phyloP scores from a whole-genome alignment of 2,329 filamentous ascomycete genomes.

The Herpotrichia juniperi region DNA sequence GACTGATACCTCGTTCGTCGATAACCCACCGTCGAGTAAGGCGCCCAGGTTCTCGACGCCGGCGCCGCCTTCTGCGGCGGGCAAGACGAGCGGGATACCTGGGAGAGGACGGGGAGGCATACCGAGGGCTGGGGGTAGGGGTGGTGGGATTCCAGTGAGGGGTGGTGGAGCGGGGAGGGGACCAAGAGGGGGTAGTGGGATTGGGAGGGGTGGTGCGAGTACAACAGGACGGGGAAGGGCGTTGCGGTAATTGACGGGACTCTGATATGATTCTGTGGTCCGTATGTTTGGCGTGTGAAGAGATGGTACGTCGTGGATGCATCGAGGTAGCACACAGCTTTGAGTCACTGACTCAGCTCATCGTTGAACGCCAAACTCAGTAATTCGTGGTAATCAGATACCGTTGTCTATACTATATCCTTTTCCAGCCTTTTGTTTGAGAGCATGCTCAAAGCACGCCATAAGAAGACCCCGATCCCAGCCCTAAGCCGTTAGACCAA shows the following conservation, averaged over 20 bases:
- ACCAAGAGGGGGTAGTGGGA: constrained; percentile 43
- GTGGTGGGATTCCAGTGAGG: constrained; percentile 41
- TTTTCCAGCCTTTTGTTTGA: too few relatives aligned
- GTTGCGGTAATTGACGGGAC: constrained; percentile 21
- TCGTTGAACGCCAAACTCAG: too few relatives aligned
- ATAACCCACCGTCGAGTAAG: constrained; percentile 72
- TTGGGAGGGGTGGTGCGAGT: constrained; percentile 36
- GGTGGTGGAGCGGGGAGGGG: constrained; percentile 39
- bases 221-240: constrained; percentile 40
- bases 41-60: constrained; percentile 49
- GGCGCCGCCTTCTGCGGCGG: constrained; percentile 32
- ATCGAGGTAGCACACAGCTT: too few relatives aligned
- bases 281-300: too few relatives aligned
- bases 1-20: constrained; percentile 88
- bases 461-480: too few relatives aligned
- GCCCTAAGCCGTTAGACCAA: too few relatives aligned
- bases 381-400: too few relatives aligned
- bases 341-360: too few relatives aligned
- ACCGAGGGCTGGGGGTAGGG: constrained; percentile 39
- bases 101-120: constrained; percentile 41
- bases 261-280: too few relatives aligned
- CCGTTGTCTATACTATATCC: too few relatives aligned
- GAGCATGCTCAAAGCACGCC: too few relatives aligned
- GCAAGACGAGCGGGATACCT: constrained; percentile 20
- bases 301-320: too few relatives aligned